These are phyloP conservation scores for Parachaetomium inaequale DNA, from an alignment of 495 filamentous ascomycete genomes.

Conservation along the genomic window DNA sequence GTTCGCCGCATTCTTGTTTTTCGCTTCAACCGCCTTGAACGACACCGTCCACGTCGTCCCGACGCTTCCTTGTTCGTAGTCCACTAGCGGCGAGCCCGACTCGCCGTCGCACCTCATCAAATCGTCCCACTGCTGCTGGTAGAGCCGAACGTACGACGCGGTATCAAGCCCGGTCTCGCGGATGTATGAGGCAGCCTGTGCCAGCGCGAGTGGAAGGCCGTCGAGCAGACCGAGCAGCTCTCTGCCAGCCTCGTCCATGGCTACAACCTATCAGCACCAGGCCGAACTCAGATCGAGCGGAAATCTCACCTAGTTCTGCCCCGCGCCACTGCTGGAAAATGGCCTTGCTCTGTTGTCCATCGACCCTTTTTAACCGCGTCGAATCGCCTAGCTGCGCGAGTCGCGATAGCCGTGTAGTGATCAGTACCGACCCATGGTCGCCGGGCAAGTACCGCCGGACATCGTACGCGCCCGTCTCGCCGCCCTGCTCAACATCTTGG, in stretches of 20 bases:
- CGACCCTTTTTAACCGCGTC: constrained; percentile 12
- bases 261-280: constrained; percentile 14
- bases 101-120: constrained; percentile 25
- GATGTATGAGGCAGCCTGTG: constrained; percentile 43
- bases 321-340: constrained; percentile 18
- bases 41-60: constrained; percentile 35
- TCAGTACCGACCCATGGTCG: constrained; percentile 40
- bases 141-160: constrained; percentile 38
- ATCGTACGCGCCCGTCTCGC: constrained; percentile 32
- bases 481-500: constrained; percentile 27
- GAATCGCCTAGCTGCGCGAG: constrained; percentile 20
- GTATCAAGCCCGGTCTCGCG: constrained; percentile 27
- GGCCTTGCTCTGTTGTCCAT: constrained; percentile 14
- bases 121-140: constrained; percentile 41
- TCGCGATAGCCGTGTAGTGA: constrained; percentile 35
- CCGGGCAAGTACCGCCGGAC: constrained; percentile 36
- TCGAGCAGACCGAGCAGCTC: constrained; percentile 31
- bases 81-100: constrained; percentile 19
- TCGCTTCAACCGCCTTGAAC: constrained; percentile 27
- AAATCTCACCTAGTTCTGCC: constrained; percentile 16
- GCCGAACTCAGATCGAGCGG: neutral
- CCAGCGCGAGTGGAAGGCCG: constrained; percentile 44
- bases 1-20: constrained; percentile 31
- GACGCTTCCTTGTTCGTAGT: constrained; percentile 22
- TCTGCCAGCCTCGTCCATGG: constrained; percentile 12